Conservation (phyloP, 2,329 filamentous ascomycete species). For the Botrytis fragariae region DNA sequence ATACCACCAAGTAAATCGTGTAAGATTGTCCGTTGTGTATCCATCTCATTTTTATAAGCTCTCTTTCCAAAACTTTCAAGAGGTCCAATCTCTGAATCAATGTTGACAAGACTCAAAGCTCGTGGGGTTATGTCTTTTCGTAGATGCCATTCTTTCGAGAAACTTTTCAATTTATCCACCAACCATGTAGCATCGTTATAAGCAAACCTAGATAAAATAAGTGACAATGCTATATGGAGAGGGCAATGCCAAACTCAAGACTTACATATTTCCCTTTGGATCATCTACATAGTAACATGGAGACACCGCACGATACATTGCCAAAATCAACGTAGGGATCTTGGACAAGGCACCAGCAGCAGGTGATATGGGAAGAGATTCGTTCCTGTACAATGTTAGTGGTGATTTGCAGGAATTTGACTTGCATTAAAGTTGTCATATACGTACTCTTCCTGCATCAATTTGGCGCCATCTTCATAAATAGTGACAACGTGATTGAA, state of each 20-base stretch:
- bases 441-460: slow-evolving; percentile 52
- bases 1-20: slow-evolving; percentile 57
- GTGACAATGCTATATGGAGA: slow-evolving; percentile 4
- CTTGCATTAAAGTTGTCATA: neutral
- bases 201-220: slow-evolving; percentile 49
- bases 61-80: slow-evolving; percentile 60
- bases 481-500: slow-evolving; percentile 62
- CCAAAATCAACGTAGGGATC: slow-evolving; percentile 68
- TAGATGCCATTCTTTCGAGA: slow-evolving; percentile 51
- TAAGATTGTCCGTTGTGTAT: slow-evolving; percentile 58
- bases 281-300: slow-evolving; percentile 68
- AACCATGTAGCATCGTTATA: slow-evolving; percentile 68
- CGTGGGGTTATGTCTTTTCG: slow-evolving; percentile 51
- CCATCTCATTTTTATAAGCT: slow-evolving; percentile 61
- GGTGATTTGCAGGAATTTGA: slow-evolving; percentile 39
- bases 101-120: slow-evolving; percentile 53
- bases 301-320: slow-evolving; percentile 77
- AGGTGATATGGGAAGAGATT: slow-evolving; percentile 57
- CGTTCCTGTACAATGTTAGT: slow-evolving; percentile 20
- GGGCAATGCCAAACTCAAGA: neutral
- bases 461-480: slow-evolving; percentile 57
- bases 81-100: slow-evolving; percentile 59
- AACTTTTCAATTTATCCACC: slow-evolving; percentile 53
- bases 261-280: slow-evolving; percentile 62
- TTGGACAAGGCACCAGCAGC: slow-evolving; percentile 69